Percentiles rank a stretch among this genome's conserved stretches.
phyloP scores from a whole-genome alignment of 805 yeast species.

The Yamadazyma akitaensis region DNA sequence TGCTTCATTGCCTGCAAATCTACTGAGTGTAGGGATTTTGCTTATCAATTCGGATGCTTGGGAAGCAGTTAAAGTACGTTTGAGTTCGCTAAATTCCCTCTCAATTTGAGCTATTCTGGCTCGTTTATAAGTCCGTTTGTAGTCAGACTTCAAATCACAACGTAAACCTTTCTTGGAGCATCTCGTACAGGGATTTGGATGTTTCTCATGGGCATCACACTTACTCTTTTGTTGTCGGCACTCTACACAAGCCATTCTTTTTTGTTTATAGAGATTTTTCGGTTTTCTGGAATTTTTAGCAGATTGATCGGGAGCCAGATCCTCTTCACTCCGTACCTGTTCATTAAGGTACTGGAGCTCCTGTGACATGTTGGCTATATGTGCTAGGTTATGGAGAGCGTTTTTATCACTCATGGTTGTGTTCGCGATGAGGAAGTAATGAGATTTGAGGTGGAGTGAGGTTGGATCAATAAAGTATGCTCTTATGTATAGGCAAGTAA shows the following conservation, averaged over 20 bases:
- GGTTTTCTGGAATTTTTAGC: conserved; percentile 2
- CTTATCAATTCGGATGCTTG: conserved; percentile 30
- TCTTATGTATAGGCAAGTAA: too few species aligned
- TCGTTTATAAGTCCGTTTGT: conserved; percentile 85
- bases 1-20: background rate
- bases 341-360: conserved; percentile 32
- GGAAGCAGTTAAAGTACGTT: conserved; percentile 45
- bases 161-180: conserved; percentile 67
- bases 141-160: conserved; percentile 76
- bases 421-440: conserved; percentile 1
- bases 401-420: conserved; percentile 12
- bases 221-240: conserved; percentile 93
- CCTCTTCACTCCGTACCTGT: conserved; percentile 17
- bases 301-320: background rate
- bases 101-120: conserved; percentile 84
- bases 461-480: background rate
- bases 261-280: conserved; percentile 22
- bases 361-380: conserved; percentile 44
- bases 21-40: conserved; percentile 24
- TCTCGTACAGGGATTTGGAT: conserved; percentile 79
- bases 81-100: conserved; percentile 67
- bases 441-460: conserved; percentile 4
- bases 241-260: conserved; percentile 86
- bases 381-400: conserved; percentile 40
- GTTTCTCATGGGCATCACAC: conserved; percentile 78